Percentiles rank a stretch among this genome's conserved stretches.
Evolutionary conservation across 2,329 filamentous ascomycete genomes (phyloP).

Genomic region (Aspergillus flavus): DNA sequence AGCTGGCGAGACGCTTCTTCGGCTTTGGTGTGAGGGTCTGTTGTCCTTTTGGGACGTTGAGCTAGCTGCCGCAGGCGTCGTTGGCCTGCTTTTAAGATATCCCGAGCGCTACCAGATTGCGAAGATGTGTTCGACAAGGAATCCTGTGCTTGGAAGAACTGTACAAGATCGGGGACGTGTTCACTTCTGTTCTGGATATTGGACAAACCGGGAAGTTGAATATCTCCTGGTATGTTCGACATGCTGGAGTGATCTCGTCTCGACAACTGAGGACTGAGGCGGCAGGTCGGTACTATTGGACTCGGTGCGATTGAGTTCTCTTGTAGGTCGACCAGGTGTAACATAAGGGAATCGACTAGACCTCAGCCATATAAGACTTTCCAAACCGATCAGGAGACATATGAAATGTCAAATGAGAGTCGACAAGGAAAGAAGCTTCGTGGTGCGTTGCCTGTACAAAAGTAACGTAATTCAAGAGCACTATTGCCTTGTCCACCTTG

Average conservation of each 20-base stretch:
- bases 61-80: conserved; percentile 40
- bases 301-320: conserved; percentile 35
- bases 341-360: conserved; percentile 29
- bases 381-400: conserved; percentile 16
- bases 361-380: conserved; percentile 24
- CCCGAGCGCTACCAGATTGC: conserved; percentile 30
- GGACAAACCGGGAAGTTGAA: conserved; percentile 11
- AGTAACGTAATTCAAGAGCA: background rate
- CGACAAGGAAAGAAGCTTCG: conserved; percentile 3
- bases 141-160: conserved; percentile 38
- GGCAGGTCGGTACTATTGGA: conserved; percentile 38
- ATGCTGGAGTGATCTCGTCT: conserved; percentile 29
- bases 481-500: background rate
- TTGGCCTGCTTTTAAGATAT: conserved; percentile 34
- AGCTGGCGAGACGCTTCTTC: conserved; percentile 32
- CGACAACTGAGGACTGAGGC: conserved; percentile 29
- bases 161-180: conserved; percentile 38
- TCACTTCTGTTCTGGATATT: conserved; percentile 32
- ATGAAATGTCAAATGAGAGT: conserved; percentile 15
- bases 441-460: background rate
- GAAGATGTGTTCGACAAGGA: conserved; percentile 18
- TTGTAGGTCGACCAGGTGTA: conserved; percentile 29
- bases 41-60: conserved; percentile 33
- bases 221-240: conserved; percentile 23
- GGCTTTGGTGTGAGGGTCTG: conserved; percentile 24